A percentile compares a stretch with the other conserved stretches of the same genome.
Evolutionary conservation across 176 grass and related monocot genomes (phyloP).

Genomic region (Oropetium thomaeum): DNA sequence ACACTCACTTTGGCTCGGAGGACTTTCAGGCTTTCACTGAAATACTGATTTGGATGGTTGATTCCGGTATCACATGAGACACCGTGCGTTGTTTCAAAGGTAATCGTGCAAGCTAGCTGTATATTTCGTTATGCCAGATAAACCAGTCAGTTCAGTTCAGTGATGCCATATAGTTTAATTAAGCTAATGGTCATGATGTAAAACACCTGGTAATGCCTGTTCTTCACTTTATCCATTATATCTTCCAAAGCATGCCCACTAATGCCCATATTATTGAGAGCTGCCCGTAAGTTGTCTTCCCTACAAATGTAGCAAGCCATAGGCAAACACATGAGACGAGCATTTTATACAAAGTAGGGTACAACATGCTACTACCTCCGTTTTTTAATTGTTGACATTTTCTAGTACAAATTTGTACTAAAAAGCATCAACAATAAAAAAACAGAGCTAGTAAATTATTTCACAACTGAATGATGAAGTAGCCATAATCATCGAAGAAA

Average conservation of each 20-base stretch:
- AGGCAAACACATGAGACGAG: constrained; percentile 1
- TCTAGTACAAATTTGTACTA: no score
- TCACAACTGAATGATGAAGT: neutral
- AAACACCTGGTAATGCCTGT: constrained; percentile 84
- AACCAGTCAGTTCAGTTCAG: neutral
- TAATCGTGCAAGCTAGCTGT: constrained; percentile 95
- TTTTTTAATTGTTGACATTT: no score
- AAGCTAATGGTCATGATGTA: neutral
- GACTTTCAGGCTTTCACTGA: constrained; percentile 79
- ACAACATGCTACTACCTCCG: no score
- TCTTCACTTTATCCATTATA: constrained; percentile 88
- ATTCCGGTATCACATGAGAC: constrained; percentile 86
- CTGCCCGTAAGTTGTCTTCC: constrained; percentile 94
- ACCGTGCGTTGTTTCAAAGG: constrained; percentile 79
- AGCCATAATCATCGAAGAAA: neutral
- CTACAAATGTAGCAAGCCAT: constrained; percentile 40
- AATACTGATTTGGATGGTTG: constrained; percentile 99
- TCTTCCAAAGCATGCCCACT: constrained; percentile 63
- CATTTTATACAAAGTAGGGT: neutral
- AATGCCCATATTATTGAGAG: constrained; percentile 78
- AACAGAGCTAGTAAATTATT: no score
- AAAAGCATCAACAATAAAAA: no score
- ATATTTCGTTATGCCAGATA: constrained; percentile 30
- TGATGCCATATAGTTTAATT: constrained; percentile 16
- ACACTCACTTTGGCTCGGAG: constrained; percentile 54